A percentile compares a stretch with the other conserved stretches of the same genome.
Evolutionary conservation across 2,329 filamentous ascomycete genomes (phyloP).

Genomic region (Fusarium beomiforme): DNA sequence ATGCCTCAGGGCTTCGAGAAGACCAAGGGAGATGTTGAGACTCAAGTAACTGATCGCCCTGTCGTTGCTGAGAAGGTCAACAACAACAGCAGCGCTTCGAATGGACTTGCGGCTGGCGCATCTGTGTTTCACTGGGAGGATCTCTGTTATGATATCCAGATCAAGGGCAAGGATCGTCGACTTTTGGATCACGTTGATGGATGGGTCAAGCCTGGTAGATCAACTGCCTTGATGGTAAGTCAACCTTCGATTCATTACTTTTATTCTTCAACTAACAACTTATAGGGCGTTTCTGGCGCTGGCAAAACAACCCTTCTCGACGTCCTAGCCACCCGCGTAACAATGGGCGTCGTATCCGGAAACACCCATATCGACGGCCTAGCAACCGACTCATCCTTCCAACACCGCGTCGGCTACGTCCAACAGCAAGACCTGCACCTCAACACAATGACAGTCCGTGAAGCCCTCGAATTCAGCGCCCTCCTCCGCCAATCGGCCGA

Average conservation of each 20-base stretch:
- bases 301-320: slow-evolving; percentile 82
- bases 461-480: slow-evolving; percentile 66
- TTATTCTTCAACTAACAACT: background rate
- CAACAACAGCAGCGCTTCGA: background rate
- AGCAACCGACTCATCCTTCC: slow-evolving; percentile 69
- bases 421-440: slow-evolving; percentile 79
- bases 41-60: slow-evolving; percentile 40
- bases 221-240: slow-evolving; percentile 62
- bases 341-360: slow-evolving; percentile 77
- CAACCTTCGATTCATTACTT: rapidly evolving
- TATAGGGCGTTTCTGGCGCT: slow-evolving; percentile 72
- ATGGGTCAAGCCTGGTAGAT: slow-evolving; percentile 79
- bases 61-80: slow-evolving; percentile 36
- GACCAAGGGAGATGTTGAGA: slow-evolving; percentile 24
- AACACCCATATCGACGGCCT: slow-evolving; percentile 76
- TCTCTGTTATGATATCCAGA: slow-evolving; percentile 70
- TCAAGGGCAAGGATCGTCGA: slow-evolving; percentile 71
- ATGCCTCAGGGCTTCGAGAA: slow-evolving; percentile 70
- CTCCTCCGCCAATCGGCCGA: slow-evolving; percentile 72
- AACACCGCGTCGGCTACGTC: slow-evolving; percentile 76
- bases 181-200: slow-evolving; percentile 78
- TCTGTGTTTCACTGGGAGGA: slow-evolving; percentile 75
- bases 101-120: slow-evolving; percentile 16
- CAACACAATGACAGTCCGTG: slow-evolving; percentile 71
- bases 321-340: slow-evolving; percentile 76